Conservation (phyloP, 495 filamentous ascomycete genomes). For the Arthonia radiata region DNA sequence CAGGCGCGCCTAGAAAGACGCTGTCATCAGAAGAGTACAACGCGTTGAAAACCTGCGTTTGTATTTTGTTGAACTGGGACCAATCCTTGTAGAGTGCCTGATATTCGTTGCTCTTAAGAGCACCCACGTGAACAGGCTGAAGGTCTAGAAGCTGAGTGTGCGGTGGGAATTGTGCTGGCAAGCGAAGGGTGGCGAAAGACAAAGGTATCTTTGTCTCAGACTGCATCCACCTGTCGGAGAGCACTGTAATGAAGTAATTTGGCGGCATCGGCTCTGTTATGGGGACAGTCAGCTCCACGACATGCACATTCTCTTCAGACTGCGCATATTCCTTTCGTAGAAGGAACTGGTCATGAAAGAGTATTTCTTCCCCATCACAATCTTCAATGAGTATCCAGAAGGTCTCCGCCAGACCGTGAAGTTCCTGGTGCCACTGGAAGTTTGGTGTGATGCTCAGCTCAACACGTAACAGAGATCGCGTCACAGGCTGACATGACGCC, state of each 20-base stretch:
- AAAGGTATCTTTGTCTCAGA: constrained; percentile 83
- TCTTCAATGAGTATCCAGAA: constrained; percentile 97
- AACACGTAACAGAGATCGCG: constrained; percentile 81
- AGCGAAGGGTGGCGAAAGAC: constrained; percentile 78
- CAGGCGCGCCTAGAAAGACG: constrained; percentile 70
- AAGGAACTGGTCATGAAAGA: constrained; percentile 89
- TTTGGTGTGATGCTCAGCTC: constrained; percentile 84
- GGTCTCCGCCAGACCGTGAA: constrained; percentile 70
- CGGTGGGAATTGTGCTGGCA: constrained; percentile 86
- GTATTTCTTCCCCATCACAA: constrained; percentile 86
- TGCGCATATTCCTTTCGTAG: constrained; percentile 66
- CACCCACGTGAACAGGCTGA: constrained; percentile 68
- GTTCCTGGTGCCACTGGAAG: constrained; percentile 81
- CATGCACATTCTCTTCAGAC: constrained; percentile 65
- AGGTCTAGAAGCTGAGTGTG: constrained; percentile 78
- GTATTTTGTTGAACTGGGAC: constrained; percentile 86
- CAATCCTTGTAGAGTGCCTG: constrained; percentile 60
- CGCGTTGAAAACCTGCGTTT: constrained; percentile 89
- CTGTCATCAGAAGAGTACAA: constrained; percentile 78
- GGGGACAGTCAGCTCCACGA: constrained; percentile 92
- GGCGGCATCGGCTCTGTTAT: constrained; percentile 96
- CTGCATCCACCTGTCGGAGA: constrained; percentile 96
- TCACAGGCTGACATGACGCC: constrained; percentile 83
- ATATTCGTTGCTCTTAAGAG: constrained; percentile 68
- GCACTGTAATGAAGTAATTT: constrained; percentile 86